Evolutionary conservation across 2,329 filamentous ascomycete genomes (phyloP), one percentile per base, ranked within the genome.

Genomic region (Xylaria hypoxylon): DNA sequence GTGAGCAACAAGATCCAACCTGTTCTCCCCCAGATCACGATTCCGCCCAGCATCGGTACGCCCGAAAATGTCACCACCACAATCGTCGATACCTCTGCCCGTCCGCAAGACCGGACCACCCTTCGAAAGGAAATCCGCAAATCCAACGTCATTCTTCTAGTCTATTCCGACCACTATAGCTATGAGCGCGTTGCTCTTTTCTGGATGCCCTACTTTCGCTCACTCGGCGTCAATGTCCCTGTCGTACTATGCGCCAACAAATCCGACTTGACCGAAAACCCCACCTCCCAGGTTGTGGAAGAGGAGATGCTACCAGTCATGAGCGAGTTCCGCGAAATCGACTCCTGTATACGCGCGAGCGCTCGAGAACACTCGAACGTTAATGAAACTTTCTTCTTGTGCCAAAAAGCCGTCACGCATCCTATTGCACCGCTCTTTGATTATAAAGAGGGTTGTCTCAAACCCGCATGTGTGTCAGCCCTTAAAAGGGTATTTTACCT

Each of bases 271-370:
- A 88, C 89, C 2, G 87, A 92, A 72, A 90, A 88, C 47, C 92
- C 86, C 65, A 93, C 93, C 8, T 87, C 93, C 0, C 93, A 97
- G 77, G 91, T 97, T 8, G 89, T 97, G 51, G 92, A 97, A 75
- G 96, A 98, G 78, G 96, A 99, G 82, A 97, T 99, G 93, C 85
- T 98, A 35, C 96, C 96, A 0, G 90, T 99, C 71, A 97, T 99
- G 96, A 91, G 92, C 68, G 96, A 99, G 81, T 99, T 98, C 81
- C 95, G 97, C 77, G 96, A 98, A 79, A 97, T 99, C 70, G 96
- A 99, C 78, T 97, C 94, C 0, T 99, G 96, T 80, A 98, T 99
- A 77, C 88, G 96, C 62, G 94, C 94, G 8, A 98, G 94, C 79
- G 94, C 95, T 22, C 89, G 93, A 73, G 93, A 97, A 75, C 93